Conservation (phyloP, 371 early-diverging fungal genomes). For the Apophysomyces trapeziformis region DNA sequence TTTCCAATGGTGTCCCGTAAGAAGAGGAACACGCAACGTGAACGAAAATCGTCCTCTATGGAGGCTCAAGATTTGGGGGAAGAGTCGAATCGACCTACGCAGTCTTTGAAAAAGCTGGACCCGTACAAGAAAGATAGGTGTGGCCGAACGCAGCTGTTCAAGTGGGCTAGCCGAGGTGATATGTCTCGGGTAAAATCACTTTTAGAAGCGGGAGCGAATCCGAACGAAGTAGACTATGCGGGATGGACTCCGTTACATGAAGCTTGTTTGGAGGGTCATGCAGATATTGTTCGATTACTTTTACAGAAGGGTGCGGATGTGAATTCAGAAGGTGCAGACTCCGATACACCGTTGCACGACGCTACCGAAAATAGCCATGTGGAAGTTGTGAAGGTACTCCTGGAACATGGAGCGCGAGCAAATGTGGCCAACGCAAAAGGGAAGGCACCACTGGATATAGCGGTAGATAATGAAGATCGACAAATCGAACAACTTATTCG, state of each 20-base stretch:
- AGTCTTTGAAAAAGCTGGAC: constrained; percentile 29
- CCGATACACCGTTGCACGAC: constrained; percentile 83
- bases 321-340: constrained; percentile 70
- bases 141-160: constrained; percentile 61
- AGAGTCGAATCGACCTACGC: constrained; percentile 25
- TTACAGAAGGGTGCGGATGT: constrained; percentile 74
- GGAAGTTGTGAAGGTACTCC: constrained; percentile 64
- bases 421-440: constrained; percentile 57
- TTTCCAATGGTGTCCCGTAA: constrained; percentile 14
- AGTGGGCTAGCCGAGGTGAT: constrained; percentile 62
- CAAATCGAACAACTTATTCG: constrained; percentile 34
- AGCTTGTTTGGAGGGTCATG: constrained; percentile 74
- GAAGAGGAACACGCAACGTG: constrained; percentile 10
- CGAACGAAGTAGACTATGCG: constrained; percentile 72
- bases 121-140: constrained; percentile 55
- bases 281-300: constrained; percentile 63
- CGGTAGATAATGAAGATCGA: constrained; percentile 50
- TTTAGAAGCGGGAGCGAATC: constrained; percentile 77
- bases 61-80: constrained; percentile 28
- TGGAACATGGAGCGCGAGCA: constrained; percentile 63
- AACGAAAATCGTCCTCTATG: constrained; percentile 26
- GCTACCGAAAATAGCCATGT: constrained; percentile 73
- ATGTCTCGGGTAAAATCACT: constrained; percentile 54
- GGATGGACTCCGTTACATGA: constrained; percentile 84
- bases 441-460: constrained; percentile 60